These are phyloP conservation scores for Saccharomycopsis oosterbeekiorum DNA, from an alignment of 805 yeast species.

Conservation along the genomic window DNA sequence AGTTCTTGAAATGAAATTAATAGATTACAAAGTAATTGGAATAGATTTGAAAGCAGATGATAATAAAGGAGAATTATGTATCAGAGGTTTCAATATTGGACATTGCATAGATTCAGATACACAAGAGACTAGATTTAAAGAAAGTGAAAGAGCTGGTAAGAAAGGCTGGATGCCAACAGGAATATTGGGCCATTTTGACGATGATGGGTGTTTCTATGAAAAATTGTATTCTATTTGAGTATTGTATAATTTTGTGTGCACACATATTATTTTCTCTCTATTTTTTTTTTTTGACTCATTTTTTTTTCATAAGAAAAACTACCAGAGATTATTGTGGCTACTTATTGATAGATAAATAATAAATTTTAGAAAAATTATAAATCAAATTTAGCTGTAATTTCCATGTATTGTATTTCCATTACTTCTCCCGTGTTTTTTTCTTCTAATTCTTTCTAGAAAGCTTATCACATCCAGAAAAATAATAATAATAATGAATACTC, in stretches of 20 bases:
- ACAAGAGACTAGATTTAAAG: conserved; percentile 5
- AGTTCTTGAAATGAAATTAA: conserved; percentile 13
- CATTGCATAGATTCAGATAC: conserved; percentile 10
- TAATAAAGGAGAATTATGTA: conserved; percentile 16
- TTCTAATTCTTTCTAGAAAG: neutral
- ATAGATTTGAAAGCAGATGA: conserved; percentile 13
- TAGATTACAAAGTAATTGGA: conserved; percentile 13
- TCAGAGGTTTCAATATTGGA: conserved; percentile 18
- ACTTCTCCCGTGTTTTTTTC: neutral
- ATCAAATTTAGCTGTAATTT: neutral
- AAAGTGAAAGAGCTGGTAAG: conserved; percentile 15
- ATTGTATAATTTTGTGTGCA: neutral
- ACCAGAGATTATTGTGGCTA: neutral
- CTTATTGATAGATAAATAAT: neutral
- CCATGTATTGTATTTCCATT: neutral
- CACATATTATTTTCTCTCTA: neutral
- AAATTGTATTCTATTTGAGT: conserved; percentile 4
- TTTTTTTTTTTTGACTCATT: neutral
- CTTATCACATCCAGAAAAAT: neutral
- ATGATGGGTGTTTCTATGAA: conserved; percentile 20
- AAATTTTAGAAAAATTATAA: neutral
- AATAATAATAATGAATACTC: neutral
- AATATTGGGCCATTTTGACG: conserved; percentile 13
- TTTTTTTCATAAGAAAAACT: neutral
- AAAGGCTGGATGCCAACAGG: conserved; percentile 20